These are phyloP conservation scores for Thelonectria blattea DNA, from an alignment of 2,329 filamentous ascomycete genomes.

Conservation along the genomic window DNA sequence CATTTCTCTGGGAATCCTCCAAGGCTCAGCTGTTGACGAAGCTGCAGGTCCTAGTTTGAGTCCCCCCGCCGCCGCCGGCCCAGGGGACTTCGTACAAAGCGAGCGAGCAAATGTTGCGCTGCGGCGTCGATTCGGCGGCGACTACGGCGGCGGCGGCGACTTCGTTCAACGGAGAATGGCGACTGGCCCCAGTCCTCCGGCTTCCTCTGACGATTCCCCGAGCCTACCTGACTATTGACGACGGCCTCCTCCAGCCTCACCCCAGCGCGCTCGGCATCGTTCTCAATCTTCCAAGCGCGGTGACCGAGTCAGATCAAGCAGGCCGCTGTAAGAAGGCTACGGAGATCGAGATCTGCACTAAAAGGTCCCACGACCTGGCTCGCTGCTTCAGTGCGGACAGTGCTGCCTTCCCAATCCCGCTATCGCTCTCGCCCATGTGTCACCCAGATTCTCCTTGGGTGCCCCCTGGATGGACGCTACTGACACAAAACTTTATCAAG, in stretches of 20 bases:
- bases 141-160: constrained; percentile 22
- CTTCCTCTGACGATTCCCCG: constrained; percentile 21
- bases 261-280: constrained; percentile 28
- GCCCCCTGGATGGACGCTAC: constrained; percentile 13
- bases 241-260: constrained; percentile 29
- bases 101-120: neutral
- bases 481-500: constrained; percentile 19
- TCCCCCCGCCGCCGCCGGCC: constrained; percentile 14
- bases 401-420: constrained; percentile 27
- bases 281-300: constrained; percentile 28
- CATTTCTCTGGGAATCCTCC: constrained; percentile 22
- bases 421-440: constrained; percentile 22
- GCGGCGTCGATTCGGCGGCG: constrained; percentile 12
- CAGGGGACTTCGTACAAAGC: too few species aligned
- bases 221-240: constrained; percentile 24
- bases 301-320: constrained; percentile 37
- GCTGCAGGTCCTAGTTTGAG: neutral
- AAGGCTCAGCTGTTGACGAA: constrained; percentile 21
- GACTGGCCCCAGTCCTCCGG: constrained; percentile 21
- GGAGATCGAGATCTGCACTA: constrained; percentile 40
- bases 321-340: constrained; percentile 29
- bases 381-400: constrained; percentile 11
- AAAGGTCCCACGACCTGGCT: constrained; percentile 29
- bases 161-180: constrained; percentile 14
- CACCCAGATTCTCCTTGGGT: constrained; percentile 19